Evolutionary conservation across 306 rosid species (phyloP).

Genomic region (cucumber (Cucumis sativus)): DNA sequence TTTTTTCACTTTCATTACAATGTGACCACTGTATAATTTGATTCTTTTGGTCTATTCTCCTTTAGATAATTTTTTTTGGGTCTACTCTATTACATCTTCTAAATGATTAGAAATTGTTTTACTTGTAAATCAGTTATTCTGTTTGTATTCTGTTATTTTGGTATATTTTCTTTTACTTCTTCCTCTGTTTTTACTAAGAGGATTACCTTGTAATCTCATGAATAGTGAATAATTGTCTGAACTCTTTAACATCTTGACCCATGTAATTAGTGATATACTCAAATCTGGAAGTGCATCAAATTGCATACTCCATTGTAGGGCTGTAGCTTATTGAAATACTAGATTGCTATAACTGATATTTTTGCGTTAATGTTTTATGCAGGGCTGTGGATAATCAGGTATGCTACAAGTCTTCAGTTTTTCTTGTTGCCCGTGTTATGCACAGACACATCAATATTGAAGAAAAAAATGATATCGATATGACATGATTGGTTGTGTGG

Average conservation of each 20-base stretch:
- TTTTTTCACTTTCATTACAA: not conserved
- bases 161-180: no score
- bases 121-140: no score
- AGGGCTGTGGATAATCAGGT: conserved; percentile 98
- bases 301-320: not conserved
- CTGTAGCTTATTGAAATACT: not conserved
- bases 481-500: not conserved
- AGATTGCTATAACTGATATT: conserved; percentile 16
- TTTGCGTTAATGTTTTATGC: conserved; percentile 26
- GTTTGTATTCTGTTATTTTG: no score
- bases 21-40: not conserved
- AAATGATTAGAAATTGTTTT: no score
- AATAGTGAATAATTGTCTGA: no score
- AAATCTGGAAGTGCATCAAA: not conserved
- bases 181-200: no score
- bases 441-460: not conserved
- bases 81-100: not conserved
- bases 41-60: not conserved
- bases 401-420: conserved; percentile 8
- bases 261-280: not conserved
- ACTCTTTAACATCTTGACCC: no score
- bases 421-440: not conserved
- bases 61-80: not conserved
- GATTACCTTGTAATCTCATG: no score
- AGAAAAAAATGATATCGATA: not conserved